These are phyloP conservation scores for Trichophyton mentagrophytes DNA, from an alignment of 2,329 filamentous ascomycete species.

Conservation along the genomic window DNA sequence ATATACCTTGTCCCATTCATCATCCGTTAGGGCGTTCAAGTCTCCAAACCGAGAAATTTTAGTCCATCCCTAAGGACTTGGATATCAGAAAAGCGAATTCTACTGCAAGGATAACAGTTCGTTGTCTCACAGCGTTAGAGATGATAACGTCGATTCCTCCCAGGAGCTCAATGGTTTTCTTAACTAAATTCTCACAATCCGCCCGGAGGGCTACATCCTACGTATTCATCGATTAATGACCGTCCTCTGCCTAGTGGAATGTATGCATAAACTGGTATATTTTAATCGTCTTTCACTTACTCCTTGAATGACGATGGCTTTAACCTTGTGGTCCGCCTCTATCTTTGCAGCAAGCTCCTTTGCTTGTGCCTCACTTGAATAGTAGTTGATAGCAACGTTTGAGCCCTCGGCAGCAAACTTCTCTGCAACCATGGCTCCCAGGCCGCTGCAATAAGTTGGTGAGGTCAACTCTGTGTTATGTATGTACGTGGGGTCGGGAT, in stretches of 20 bases:
- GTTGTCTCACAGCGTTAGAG: constrained; percentile 51
- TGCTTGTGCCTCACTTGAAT: constrained; percentile 48
- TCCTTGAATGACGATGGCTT: constrained; percentile 47
- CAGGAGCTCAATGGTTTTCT: constrained; percentile 46
- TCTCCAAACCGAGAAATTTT: constrained; percentile 46
- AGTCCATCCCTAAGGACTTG: constrained; percentile 43
- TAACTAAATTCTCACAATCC: constrained; percentile 49
- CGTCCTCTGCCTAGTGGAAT: background rate
- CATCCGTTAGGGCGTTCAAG: constrained; percentile 45
- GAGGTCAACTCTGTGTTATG: background rate
- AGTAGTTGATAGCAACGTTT: constrained; percentile 63
- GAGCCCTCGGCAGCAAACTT: constrained; percentile 56
- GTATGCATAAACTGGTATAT: too few relatives aligned
- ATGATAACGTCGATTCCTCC: constrained; percentile 65
- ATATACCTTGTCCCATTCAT: constrained; percentile 50
- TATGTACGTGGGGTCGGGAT: background rate
- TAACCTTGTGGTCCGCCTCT: constrained; percentile 37
- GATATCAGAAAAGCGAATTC: background rate
- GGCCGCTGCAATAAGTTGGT: constrained; percentile 41
- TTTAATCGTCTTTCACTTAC: constrained; percentile 26
- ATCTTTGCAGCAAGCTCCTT: constrained; percentile 46
- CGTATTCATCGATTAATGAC: background rate
- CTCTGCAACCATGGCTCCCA: constrained; percentile 55
- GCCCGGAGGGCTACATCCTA: constrained; percentile 49
- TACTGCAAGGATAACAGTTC: background rate